Percentiles rank a stretch among this genome's conserved stretches.
phyloP scores from a whole-genome alignment of 75 land plant genomes.

The Cupressus sempervirens region DNA sequence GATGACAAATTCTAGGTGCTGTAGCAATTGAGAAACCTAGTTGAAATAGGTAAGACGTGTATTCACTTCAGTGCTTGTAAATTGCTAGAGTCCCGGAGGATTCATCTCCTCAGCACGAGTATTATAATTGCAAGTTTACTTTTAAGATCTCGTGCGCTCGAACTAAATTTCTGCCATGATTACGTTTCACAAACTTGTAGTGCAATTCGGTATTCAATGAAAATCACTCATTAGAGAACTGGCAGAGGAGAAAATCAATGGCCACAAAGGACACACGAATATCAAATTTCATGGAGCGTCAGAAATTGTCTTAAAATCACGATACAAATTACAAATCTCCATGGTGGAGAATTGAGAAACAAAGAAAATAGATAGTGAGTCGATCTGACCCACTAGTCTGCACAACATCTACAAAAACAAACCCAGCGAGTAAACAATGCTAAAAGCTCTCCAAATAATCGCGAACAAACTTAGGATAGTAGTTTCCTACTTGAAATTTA shows the following conservation, averaged over 20 bases:
- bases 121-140: no score
- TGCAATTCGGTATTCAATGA: neutral
- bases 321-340: neutral
- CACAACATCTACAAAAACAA: neutral
- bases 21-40: no score
- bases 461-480: no score
- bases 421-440: neutral
- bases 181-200: neutral
- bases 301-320: neutral
- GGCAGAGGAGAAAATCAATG: neutral
- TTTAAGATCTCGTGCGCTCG: no score
- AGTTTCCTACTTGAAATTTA: neutral
- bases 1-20: no score
- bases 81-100: no score
- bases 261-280: neutral
- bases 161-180: no score
- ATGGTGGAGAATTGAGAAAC: neutral
- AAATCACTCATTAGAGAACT: neutral
- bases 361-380: neutral
- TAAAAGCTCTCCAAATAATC: neutral
- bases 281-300: neutral
- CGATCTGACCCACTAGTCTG: neutral
- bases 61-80: no score
- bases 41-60: no score
- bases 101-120: no score